Base-by-base conservation (phyloP, 179 eudicot species). In the Beta macrorhiza region DNA sequence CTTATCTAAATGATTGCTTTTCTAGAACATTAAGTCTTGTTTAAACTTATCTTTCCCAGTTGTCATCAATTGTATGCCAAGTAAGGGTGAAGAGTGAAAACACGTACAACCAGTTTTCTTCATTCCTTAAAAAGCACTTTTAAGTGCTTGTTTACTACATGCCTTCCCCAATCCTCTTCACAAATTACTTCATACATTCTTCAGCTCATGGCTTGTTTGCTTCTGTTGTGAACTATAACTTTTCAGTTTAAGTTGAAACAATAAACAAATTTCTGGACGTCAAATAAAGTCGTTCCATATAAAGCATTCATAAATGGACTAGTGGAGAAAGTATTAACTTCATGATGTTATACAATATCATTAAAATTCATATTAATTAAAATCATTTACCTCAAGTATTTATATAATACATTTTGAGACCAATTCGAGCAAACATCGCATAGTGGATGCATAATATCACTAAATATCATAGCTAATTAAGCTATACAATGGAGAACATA, bases 361-460 rank as follows among this genome's bases (percentile, higher is more conserved):
- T 74, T 56, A 32, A 15, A 74, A 15, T 55, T 74, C 14, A 74
- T 29, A 74, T 57, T 67, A 67, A 58, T 49, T 49, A 49, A 49
- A 7, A 49, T 49, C 53, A 67, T 29, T 52, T 9, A 42, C 7
- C 61, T 53, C 51, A 53, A 67, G 62, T 78, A 22, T 69, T 63
- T 51, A 61, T 61, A 78, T 55, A 55, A 61, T 72, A 73, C 72
- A 72, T 80, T 65, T 37, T 51, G 63, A 49, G 63, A 61, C 49
- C 49, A 72, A 62, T 55, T 61, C n/a, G 16, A 73, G 55, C 11
- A 71, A 62, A 29, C 56, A 55, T 47, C 37, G n/a, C 69, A 25
- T 49, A 16, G 10, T 14, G 77, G 77, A 74, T 74, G 77, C 64
- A 74, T 53, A 74, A 22, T 64, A 59, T 75, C 1, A 63, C 56